A percentile compares a stretch with the other conserved stretches of the same genome.
Evolutionary conservation across 345 rosid species (phyloP).

Genomic region (Dimocarpus longan): DNA sequence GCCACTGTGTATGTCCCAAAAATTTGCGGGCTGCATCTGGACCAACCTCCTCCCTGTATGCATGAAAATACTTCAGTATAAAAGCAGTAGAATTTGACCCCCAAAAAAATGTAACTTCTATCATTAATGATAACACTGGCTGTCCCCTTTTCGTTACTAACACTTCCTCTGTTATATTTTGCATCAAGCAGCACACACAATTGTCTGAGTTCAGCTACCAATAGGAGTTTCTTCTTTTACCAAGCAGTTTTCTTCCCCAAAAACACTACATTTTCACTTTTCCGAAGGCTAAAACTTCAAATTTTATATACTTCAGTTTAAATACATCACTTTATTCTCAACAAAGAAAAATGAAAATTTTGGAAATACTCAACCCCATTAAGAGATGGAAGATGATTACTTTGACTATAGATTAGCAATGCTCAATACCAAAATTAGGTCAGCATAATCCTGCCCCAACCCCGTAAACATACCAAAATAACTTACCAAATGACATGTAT

Average conservation of each 20-base stretch:
- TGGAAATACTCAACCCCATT: neutral
- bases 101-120: neutral
- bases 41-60: conserved; percentile 95
- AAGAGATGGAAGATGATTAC: neutral
- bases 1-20: conserved; percentile 99
- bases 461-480: conserved; percentile 8
- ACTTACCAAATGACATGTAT: conserved; percentile 93
- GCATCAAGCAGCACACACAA: neutral
- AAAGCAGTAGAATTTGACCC: conserved; percentile 5
- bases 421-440: neutral
- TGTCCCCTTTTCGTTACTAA: neutral
- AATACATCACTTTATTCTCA: neutral
- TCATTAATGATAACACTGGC: neutral
- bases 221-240: neutral
- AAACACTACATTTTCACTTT: neutral
- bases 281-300: no score
- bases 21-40: conserved; percentile 99
- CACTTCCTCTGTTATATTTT: neutral
- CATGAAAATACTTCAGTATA: conserved; percentile 3
- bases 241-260: neutral
- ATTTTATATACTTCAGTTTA: no score
- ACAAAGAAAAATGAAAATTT: neutral
- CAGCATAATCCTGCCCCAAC: neutral
- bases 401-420: neutral
- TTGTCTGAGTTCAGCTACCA: neutral